Conservation (phyloP, 164 flowering plant species). For the Kalanchoe fedtschenkoi region DNA sequence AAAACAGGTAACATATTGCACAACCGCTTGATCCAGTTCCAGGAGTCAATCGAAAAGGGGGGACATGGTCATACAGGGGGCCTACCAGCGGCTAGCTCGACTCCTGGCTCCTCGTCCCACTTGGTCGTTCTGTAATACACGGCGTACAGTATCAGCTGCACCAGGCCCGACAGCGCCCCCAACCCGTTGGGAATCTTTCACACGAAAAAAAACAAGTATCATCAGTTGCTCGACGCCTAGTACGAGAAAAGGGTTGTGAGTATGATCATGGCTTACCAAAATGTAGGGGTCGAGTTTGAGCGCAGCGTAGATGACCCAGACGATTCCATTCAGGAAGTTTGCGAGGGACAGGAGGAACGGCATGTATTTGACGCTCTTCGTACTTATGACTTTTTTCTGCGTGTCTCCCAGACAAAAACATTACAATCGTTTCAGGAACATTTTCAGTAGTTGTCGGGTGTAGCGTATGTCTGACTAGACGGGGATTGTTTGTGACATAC, state of each 20-base stretch:
- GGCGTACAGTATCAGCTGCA: background rate
- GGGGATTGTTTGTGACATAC: constrained; percentile 15
- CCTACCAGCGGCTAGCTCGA: no score
- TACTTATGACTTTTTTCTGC: constrained; percentile 30
- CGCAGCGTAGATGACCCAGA: constrained; percentile 34
- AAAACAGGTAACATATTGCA: no score
- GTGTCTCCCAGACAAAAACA: no score
- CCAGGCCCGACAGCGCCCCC: background rate
- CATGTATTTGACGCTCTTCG: constrained; percentile 56
- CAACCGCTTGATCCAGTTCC: no score
- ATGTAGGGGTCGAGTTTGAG: constrained; percentile 30
- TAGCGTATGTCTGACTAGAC: no score
- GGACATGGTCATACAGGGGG: no score
- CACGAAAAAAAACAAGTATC: no score
- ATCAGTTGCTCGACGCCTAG: no score
- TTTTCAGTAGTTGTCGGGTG: background rate
- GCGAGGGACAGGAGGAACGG: constrained; percentile 36
- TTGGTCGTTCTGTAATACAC: background rate
- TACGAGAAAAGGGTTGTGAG: no score
- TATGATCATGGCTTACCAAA: no score
- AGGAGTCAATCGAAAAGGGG: no score
- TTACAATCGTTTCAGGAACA: background rate
- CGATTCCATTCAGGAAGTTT: constrained; percentile 25
- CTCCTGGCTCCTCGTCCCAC: background rate
- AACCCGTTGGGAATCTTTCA: background rate